Conservation (phyloP, 2,329 filamentous ascomycete species). For the Fusarium tuaranense region DNA sequence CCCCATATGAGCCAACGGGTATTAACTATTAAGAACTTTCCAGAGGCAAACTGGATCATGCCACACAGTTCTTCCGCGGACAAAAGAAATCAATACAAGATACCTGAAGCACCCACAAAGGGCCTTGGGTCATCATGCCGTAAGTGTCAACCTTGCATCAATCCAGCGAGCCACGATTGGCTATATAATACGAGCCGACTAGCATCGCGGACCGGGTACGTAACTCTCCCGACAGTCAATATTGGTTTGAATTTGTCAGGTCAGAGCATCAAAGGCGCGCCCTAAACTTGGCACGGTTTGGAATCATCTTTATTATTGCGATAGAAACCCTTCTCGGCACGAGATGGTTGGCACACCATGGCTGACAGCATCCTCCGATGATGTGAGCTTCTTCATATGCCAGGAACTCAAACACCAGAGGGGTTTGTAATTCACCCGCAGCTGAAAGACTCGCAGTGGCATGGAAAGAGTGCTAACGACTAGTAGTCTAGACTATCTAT, state of each 20-base stretch:
- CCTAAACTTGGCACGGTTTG: background rate
- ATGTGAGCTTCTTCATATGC: background rate
- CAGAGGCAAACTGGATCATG: background rate
- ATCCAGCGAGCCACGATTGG: background rate
- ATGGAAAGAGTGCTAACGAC: too few species aligned
- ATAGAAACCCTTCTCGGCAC: background rate
- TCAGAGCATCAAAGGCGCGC: background rate
- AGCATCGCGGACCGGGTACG: background rate
- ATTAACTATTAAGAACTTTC: background rate
- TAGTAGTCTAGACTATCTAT: background rate
- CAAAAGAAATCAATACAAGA: background rate
- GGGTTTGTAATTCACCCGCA: background rate
- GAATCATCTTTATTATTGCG: background rate
- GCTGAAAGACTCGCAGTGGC: too few species aligned
- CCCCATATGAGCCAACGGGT: too few species aligned
- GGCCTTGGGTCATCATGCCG: background rate
- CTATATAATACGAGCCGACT: background rate
- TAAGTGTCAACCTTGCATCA: background rate
- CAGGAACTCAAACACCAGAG: background rate
- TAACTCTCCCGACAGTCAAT: background rate
- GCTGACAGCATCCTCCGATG: background rate
- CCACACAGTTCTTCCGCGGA: too few species aligned
- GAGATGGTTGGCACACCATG: background rate
- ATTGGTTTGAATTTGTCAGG: background rate
- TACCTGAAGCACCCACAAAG: background rate